Percentiles rank a stretch among this genome's conserved stretches.
phyloP scores from a whole-genome alignment of 2,329 filamentous ascomycete genomes.

The Cytospora piceicola region DNA sequence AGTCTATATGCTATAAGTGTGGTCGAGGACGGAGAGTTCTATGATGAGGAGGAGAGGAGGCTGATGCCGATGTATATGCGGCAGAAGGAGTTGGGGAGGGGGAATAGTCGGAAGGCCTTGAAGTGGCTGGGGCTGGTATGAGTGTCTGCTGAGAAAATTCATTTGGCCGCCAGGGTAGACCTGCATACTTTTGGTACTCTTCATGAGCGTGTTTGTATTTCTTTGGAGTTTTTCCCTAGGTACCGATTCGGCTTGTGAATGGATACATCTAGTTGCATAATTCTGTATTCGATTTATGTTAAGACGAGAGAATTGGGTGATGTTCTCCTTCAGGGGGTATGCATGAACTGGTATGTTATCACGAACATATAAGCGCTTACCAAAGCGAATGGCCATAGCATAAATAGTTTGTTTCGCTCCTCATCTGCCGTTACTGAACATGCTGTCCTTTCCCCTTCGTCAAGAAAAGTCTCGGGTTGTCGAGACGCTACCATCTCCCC shows the following conservation, averaged over 20 bases:
- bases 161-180: neutral
- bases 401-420: too few relatives aligned
- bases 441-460: too few relatives aligned
- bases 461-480: neutral
- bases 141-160: neutral
- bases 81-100: slow-evolving; percentile 29
- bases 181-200: neutral
- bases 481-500: neutral
- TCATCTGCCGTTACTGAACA: too few relatives aligned
- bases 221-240: neutral
- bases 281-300: neutral
- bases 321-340: too few relatives aligned
- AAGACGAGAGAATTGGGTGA: too few relatives aligned
- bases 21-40: slow-evolving; percentile 30
- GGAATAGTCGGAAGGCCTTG: slow-evolving; percentile 41
- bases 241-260: neutral
- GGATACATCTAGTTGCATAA: neutral
- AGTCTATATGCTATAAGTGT: slow-evolving; percentile 21
- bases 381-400: too few relatives aligned
- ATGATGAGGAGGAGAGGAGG: slow-evolving; percentile 35
- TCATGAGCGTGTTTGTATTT: neutral
- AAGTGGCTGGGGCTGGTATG: slow-evolving; percentile 42
- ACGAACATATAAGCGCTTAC: too few relatives aligned
- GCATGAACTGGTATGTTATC: too few relatives aligned
- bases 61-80: slow-evolving; percentile 36